Evolutionary conservation across 2,329 filamentous ascomycete species (phyloP).

Genomic region (Fusarium pininemorale): DNA sequence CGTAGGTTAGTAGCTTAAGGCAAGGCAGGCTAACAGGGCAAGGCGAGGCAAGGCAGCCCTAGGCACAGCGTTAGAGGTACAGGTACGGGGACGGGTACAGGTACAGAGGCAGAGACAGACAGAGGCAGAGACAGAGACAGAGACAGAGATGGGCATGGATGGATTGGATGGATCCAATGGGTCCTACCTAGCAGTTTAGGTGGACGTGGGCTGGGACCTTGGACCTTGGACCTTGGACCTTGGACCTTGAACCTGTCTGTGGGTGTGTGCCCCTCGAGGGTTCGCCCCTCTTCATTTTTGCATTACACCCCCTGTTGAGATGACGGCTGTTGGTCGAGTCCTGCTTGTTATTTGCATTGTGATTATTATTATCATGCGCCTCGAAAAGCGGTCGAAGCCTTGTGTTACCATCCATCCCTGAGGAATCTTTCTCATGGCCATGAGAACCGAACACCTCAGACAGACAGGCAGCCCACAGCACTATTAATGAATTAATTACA

Average conservation of each 20-base stretch:
- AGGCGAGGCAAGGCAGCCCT: background rate
- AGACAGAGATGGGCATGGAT: constrained; percentile 19
- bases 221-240: background rate
- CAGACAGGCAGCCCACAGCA: background rate
- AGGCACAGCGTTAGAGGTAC: constrained; percentile 25
- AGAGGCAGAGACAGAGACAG: background rate
- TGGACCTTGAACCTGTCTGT: constrained; percentile 31
- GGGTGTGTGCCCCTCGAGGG: constrained; percentile 41
- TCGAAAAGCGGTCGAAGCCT: constrained; percentile 38
- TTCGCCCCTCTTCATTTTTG: constrained; percentile 24
- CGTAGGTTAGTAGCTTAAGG: background rate
- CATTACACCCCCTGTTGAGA: constrained; percentile 38
- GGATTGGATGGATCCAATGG: background rate
- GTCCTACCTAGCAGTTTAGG: constrained; percentile 11
- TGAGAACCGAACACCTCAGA: background rate
- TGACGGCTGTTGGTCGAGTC: constrained; percentile 35
- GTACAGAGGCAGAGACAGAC: background rate
- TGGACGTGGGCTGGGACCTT: constrained; percentile 13
- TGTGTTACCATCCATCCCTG: constrained; percentile 37
- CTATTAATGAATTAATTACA: too few relatives aligned
- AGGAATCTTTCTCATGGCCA: constrained; percentile 1
- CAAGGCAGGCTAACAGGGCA: constrained; percentile 8
- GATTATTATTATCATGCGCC: constrained; percentile 37
- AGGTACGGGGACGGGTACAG: constrained; percentile 1
- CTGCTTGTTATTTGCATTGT: constrained; percentile 30